phyloP scores from a whole-genome alignment of 2,329 filamentous ascomycete species.

The Apiospora arundinis region DNA sequence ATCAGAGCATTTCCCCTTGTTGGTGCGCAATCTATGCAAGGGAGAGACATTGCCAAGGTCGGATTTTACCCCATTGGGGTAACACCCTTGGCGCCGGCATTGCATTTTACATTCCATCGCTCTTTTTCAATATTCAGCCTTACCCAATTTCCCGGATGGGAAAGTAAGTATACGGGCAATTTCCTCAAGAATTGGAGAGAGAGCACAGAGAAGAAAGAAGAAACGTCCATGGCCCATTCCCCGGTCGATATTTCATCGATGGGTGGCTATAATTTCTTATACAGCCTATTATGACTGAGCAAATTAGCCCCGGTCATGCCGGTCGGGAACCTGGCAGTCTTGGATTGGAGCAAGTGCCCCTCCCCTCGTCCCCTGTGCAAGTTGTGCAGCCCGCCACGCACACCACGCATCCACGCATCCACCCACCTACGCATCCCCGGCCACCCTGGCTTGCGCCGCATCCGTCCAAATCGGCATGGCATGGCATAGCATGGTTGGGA shows the following conservation, averaged over 20 bases:
- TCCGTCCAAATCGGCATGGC: neutral
- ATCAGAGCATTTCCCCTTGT: neutral
- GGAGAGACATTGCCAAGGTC: constrained; percentile 38
- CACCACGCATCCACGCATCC: too few species aligned
- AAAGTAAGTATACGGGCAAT: neutral
- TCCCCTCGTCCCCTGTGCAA: neutral
- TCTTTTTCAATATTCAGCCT: neutral
- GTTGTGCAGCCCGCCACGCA: constrained; percentile 7
- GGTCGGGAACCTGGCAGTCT: constrained; percentile 11
- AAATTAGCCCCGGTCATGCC: constrained; percentile 19
- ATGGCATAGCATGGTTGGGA: neutral
- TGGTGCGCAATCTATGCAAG: constrained; percentile 22
- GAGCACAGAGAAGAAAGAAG: neutral
- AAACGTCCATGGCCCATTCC: neutral
- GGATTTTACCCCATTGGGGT: constrained; percentile 30
- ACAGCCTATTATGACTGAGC: constrained; percentile 15
- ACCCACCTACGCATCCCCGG: neutral
- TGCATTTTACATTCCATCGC: constrained; percentile 9
- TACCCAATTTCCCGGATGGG: constrained; percentile 11
- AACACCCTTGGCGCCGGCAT: neutral
- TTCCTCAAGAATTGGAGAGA: neutral
- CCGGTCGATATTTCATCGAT: neutral
- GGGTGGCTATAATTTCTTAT: constrained; percentile 6
- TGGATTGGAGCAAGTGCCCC: neutral
- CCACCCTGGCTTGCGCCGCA: neutral